Conservation (phyloP, 2,329 filamentous ascomycete genomes). For the Aspergillus bombycis region DNA sequence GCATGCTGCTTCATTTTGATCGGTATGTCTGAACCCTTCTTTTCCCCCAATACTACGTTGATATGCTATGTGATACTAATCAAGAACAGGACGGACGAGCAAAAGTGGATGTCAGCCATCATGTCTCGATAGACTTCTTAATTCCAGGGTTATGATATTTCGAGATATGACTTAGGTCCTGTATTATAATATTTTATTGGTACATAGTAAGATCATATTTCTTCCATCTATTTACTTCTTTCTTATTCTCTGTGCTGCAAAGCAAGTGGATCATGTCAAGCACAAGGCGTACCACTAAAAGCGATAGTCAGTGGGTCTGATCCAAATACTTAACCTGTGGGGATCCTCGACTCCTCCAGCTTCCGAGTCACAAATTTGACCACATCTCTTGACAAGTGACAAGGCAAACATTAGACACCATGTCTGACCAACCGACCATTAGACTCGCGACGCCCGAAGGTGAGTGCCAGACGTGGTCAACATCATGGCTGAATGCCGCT, state of each 20-base stretch:
- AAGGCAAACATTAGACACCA: constrained; percentile 16
- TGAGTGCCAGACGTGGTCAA: constrained; percentile 18
- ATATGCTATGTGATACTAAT: constrained; percentile 16
- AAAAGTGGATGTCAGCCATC: constrained; percentile 83
- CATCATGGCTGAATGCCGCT: no score
- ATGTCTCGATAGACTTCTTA: constrained; percentile 47
- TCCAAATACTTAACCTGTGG: background rate
- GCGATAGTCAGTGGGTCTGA: background rate
- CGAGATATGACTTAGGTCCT: background rate
- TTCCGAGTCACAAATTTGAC: background rate
- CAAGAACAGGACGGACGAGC: constrained; percentile 67
- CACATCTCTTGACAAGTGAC: background rate
- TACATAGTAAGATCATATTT: constrained; percentile 5
- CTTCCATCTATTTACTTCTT: constrained; percentile 5
- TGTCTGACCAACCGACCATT: constrained; percentile 42
- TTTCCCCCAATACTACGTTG: background rate
- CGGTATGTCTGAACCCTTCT: constrained; percentile 52
- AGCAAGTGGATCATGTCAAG: background rate
- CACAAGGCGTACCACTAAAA: background rate
- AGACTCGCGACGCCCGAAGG: constrained; percentile 46
- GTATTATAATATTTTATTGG: constrained; percentile 8
- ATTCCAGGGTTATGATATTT: background rate
- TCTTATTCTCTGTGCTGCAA: background rate
- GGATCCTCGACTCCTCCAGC: background rate
- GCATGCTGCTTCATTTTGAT: constrained; percentile 69